Evolutionary conservation across 306 rosid genomes (phyloP), one percentile per base, ranked within the genome.

Genomic region (Cyclanthera cordifolia): DNA sequence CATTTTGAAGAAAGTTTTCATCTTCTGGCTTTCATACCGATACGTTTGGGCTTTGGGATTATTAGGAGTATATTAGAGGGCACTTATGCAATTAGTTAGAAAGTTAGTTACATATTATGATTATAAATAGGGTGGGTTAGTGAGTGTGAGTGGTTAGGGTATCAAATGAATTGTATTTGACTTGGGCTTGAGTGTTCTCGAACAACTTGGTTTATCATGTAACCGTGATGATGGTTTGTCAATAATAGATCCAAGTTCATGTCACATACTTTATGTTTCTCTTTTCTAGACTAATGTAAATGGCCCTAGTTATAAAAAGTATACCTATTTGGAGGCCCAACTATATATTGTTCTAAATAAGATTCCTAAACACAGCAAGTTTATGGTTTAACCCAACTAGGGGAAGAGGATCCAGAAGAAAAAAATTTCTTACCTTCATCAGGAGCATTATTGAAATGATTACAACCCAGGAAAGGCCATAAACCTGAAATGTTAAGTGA

Each of bases 401-500:
- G 52, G 48, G 67, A 60, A 11, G 25, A 59, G 67, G 51, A 39
- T 39, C 17, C 50, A 17, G 32, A 20, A 2, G 4, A 19, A 5
- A 60, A 60, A 67, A 59, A 45, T 70, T 52, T 55, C 85, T 76
- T 69, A 89, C 98, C 95, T 93, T 93, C 86, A 86, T 84, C 76
- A 93, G 16, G 8, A 76, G 75, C 87, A 93, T 75, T 72, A 86
- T 68, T 51, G 77, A n/a, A 74, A 87, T 19, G 81, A 93, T 89
- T 63, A 93, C 83, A 75, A 89, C 70, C 96, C 96, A 87, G 9
- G 98, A 93, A 73, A 83, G 39, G 67, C 93, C 91, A 65, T 89
- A 92, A 53, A 92, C 91, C 98, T 92, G 89, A 34, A 61, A 75
- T 53, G 73, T 39, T 21, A 78, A 70, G 76, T 9, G 54, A 28